These are phyloP conservation scores for Logfia minima DNA, from an alignment of 129 eudicot species.

Conservation along the genomic window DNA sequence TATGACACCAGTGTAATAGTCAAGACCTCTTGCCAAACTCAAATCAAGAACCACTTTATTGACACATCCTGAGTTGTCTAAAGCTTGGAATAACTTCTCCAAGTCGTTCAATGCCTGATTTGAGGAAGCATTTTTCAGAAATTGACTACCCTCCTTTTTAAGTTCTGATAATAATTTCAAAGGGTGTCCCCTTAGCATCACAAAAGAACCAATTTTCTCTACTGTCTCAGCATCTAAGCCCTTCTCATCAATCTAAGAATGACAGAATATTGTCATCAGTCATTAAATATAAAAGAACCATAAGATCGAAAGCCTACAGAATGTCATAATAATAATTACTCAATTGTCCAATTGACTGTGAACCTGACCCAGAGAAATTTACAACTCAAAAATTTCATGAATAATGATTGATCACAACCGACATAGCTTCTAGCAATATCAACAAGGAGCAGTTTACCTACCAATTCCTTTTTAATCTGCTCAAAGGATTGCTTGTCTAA, in stretches of 20 bases:
- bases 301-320: not conserved
- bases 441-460: conserved; percentile 30
- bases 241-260: conserved; percentile 77
- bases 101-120: conserved; percentile 68
- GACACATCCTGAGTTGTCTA: conserved; percentile 57
- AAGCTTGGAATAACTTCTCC: conserved; percentile 70
- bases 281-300: not conserved
- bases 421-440: not conserved
- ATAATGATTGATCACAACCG: not conserved
- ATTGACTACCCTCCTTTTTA: conserved; percentile 57
- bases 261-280: conserved; percentile 11
- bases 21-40: conserved; percentile 97
- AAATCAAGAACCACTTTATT: conserved; percentile 75
- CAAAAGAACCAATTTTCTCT: conserved; percentile 74
- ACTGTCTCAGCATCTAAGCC: conserved; percentile 67
- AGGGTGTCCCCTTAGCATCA: conserved; percentile 69
- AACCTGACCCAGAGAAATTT: not conserved
- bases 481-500: conserved; percentile 87
- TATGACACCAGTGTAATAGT: conserved; percentile 95
- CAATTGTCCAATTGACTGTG: not conserved
- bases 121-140: conserved; percentile 54
- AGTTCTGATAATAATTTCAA: conserved; percentile 61
- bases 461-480: conserved; percentile 83
- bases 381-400: not conserved
- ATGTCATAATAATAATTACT: not conserved